phyloP scores from a whole-genome alignment of 768 basidiomycete species.

The Mycena alexandri region DNA sequence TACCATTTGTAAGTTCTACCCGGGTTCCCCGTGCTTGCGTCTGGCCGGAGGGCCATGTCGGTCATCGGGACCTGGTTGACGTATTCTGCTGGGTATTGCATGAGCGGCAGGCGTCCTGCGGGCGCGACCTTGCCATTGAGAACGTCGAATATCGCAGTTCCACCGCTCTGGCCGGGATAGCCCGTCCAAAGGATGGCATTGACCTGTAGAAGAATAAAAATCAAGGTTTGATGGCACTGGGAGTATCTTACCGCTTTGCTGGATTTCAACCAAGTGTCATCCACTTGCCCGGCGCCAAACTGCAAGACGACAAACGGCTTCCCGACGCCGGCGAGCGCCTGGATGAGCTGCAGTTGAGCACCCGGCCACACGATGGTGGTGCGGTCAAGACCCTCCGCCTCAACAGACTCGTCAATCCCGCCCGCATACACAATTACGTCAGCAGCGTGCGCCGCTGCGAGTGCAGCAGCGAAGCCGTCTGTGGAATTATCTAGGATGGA shows the following conservation, averaged over 20 bases:
- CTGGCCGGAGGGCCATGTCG: constrained; percentile 68
- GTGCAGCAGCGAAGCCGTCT: constrained; percentile 61
- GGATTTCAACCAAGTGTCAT: constrained; percentile 58
- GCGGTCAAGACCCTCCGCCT: constrained; percentile 63
- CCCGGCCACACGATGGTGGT: constrained; percentile 67
- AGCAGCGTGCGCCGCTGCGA: constrained; percentile 61
- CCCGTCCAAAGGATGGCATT: constrained; percentile 69
- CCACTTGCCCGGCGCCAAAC: constrained; percentile 70
- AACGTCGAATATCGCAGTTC: constrained; percentile 66
- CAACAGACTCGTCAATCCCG: constrained; percentile 66
- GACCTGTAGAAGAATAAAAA: constrained; percentile 49
- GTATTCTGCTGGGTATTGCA: constrained; percentile 67
- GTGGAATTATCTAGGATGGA: constrained; percentile 52
- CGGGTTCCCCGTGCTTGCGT: constrained; percentile 54
- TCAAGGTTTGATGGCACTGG: not conserved
- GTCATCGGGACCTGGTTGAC: constrained; percentile 65
- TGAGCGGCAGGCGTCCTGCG: constrained; percentile 66
- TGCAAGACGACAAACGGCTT: constrained; percentile 70
- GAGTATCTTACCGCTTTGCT: constrained; percentile 52
- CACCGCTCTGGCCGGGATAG: constrained; percentile 70
- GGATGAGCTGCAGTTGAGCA: constrained; percentile 63
- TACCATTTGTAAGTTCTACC: constrained; percentile 74
- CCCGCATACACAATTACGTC: constrained; percentile 68
- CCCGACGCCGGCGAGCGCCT: constrained; percentile 56
- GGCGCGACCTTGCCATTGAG: constrained; percentile 64